phyloP scores from a whole-genome alignment of 2,329 filamentous ascomycete genomes.

The Fusarium camptoceras region DNA sequence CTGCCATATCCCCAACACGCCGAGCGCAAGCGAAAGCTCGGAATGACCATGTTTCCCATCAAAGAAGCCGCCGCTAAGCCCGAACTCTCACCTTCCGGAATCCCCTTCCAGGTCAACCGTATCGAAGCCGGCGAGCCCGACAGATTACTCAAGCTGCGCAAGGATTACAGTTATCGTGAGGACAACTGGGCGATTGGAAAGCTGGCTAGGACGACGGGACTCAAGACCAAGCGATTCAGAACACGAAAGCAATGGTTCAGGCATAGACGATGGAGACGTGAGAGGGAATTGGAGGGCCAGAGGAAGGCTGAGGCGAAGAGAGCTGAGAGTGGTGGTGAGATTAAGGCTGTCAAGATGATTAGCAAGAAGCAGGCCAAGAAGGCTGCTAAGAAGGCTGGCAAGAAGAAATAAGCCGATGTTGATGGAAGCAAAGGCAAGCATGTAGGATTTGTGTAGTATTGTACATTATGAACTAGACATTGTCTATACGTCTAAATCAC shows the following conservation, averaged over 20 bases:
- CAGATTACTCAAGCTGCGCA: slow-evolving; percentile 62
- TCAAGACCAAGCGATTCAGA: slow-evolving; percentile 62
- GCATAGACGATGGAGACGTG: slow-evolving; percentile 56
- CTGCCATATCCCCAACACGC: slow-evolving; percentile 83
- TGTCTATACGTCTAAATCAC: neutral
- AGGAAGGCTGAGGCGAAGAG: slow-evolving; percentile 53
- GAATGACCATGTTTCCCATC: slow-evolving; percentile 71
- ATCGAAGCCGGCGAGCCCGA: slow-evolving; percentile 56
- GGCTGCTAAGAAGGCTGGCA: slow-evolving; percentile 52
- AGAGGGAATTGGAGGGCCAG: slow-evolving; percentile 57
- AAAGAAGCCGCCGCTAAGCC: slow-evolving; percentile 53
- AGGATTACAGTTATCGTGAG: slow-evolving; percentile 70
- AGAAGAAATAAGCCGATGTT: slow-evolving; percentile 49
- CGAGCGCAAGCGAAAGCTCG: slow-evolving; percentile 78
- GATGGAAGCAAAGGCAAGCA: slow-evolving; percentile 13
- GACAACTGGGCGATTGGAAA: slow-evolving; percentile 70
- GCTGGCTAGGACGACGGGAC: slow-evolving; percentile 63
- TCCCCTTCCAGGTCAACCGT: slow-evolving; percentile 61
- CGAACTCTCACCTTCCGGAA: slow-evolving; percentile 62
- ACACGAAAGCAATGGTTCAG: slow-evolving; percentile 64
- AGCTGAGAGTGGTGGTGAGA: slow-evolving; percentile 49
- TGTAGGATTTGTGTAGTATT: slow-evolving; percentile 46
- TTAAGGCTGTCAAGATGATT: slow-evolving; percentile 49
- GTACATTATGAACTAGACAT: slow-evolving; percentile 27
- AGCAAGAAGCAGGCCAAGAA: slow-evolving; percentile 55